Conservation (phyloP, 768 basidiomycete genomes). For the Tylopilus rubrobrunneus region DNA sequence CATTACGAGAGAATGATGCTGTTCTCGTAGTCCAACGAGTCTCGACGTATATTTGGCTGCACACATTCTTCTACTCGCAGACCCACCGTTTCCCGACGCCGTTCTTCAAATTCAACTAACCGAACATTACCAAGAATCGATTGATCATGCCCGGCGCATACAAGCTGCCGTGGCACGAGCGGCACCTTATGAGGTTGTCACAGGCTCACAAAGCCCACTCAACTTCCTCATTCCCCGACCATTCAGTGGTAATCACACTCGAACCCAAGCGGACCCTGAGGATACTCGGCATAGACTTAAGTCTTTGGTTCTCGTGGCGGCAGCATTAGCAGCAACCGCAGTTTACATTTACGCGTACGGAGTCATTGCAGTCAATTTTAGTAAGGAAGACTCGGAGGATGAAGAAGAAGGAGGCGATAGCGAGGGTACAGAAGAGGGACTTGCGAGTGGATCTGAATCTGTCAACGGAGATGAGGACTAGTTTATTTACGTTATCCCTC, state of each 20-base stretch:
- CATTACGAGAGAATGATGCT: background rate
- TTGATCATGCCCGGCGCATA: conserved; percentile 55
- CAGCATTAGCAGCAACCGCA: conserved; percentile 41
- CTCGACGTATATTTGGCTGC: conserved; percentile 67
- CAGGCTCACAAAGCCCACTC: conserved; percentile 26
- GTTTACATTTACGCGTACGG: conserved; percentile 31
- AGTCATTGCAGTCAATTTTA: background rate
- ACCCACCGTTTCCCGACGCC: conserved; percentile 60
- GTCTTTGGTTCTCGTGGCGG: conserved; percentile 52
- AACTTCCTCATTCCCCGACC: conserved; percentile 37
- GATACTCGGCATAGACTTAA: conserved; percentile 46
- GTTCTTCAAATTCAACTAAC: conserved; percentile 50
- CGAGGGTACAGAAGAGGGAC: conserved; percentile 15
- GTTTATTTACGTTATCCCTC: too few relatives aligned
- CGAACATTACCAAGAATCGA: conserved; percentile 54
- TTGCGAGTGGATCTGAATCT: background rate
- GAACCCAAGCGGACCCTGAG: conserved; percentile 29
- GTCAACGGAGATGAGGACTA: conserved; percentile 17
- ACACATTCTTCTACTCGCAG: conserved; percentile 57
- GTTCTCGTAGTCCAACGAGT: conserved; percentile 47
- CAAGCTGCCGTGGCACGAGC: conserved; percentile 31
- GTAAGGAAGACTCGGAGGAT: background rate
- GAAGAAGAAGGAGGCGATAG: conserved; percentile 6
- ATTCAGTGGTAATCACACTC: conserved; percentile 14
- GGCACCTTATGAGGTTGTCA: conserved; percentile 18